Base-by-base conservation (phyloP, 192 early-diverging fungal species). In the Coemansia sp. region DNA sequence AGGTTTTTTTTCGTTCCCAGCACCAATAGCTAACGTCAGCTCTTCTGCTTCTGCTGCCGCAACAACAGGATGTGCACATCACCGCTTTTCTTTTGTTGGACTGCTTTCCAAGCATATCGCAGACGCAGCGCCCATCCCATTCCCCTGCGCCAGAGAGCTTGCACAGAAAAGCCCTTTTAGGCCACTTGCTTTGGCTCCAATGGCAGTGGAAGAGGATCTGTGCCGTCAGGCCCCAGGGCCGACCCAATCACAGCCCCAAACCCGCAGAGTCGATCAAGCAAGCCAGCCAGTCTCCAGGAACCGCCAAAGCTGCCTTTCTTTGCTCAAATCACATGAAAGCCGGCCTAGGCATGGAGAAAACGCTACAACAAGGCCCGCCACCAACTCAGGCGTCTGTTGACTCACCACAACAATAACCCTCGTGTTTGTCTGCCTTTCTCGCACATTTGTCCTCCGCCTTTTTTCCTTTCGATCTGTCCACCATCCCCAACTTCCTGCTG, bases 1-100 rank as follows among this genome's bases (percentile, higher is more conserved):
- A 10, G 32, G 32, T 21, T 21, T 16, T 32, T 41, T 59, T 59
- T 59, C 57, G 40, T 23, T 59, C 57, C 39, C 57, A 59, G 57
- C 57, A 40, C 56, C 21, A 26, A 15, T 45, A 15, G 32, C 32
- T 32, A 32, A 32, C 44, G 13, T 45, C 44, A 45, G 13, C 44
- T 45, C 44, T 15, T 45, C 13, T 45, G 32, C 32, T 32, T 2
- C 4, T 32, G 32, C 4, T 32, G 32, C 32, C 3, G 32, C 32
- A 32, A 4, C 32, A 32, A 32, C 32, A 32, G 32, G 32, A 32
- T 32, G 44, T 32, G 44, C 44, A 45, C 44, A 45, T 15, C 44
- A 16, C 48, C 32, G 32, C 32, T 32, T 50, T 50, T 50, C 48
- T 18, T 50, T 50, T 32, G 3, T 32, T 32, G 32, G 32, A 32